phyloP scores from a whole-genome alignment of 305 asterid genomes.

The Plantago coronopus region DNA sequence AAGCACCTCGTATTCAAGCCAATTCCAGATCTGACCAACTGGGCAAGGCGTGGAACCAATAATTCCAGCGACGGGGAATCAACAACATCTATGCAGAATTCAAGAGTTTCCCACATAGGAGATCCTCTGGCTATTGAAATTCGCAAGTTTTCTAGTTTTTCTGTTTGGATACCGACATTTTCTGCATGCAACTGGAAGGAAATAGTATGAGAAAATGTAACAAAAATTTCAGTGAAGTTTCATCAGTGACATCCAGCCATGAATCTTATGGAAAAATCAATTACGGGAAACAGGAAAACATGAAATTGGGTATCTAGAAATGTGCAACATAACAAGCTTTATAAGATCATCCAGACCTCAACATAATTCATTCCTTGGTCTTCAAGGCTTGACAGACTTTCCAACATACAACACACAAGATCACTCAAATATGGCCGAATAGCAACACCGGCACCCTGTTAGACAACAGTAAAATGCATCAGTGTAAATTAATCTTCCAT shows the following conservation, averaged over 20 bases:
- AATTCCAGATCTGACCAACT: constrained; percentile 78
- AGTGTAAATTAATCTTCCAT: constrained; percentile 2
- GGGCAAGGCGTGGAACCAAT: constrained; percentile 87
- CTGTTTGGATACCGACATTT: constrained; percentile 88
- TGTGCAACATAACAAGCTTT: constrained; percentile 15
- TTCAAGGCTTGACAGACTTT: constrained; percentile 97
- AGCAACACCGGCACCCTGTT: constrained; percentile 90
- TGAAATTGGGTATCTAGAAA: constrained; percentile 5
- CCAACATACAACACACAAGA: constrained; percentile 97
- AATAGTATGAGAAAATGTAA: constrained; percentile 14
- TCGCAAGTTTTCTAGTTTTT: constrained; percentile 87
- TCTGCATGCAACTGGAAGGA: constrained; percentile 78
- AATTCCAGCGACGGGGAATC: constrained; percentile 75
- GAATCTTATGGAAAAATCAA: constrained; percentile 17
- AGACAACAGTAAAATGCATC: constrained; percentile 18
- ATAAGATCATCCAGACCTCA: constrained; percentile 56
- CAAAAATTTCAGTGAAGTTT: constrained; percentile 18
- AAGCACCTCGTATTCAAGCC: constrained; percentile 91
- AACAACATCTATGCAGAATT: constrained; percentile 80
- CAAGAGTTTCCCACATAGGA: constrained; percentile 99
- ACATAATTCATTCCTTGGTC: constrained; percentile 98
- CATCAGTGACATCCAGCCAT: constrained; percentile 19
- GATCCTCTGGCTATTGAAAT: constrained; percentile 92
- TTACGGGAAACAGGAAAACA: constrained; percentile 2
- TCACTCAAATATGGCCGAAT: constrained; percentile 88